Evolutionary conservation across 2,329 filamentous ascomycete genomes (phyloP), one percentile per base, ranked within the genome.

Genomic region (Diaporthe sp.): DNA sequence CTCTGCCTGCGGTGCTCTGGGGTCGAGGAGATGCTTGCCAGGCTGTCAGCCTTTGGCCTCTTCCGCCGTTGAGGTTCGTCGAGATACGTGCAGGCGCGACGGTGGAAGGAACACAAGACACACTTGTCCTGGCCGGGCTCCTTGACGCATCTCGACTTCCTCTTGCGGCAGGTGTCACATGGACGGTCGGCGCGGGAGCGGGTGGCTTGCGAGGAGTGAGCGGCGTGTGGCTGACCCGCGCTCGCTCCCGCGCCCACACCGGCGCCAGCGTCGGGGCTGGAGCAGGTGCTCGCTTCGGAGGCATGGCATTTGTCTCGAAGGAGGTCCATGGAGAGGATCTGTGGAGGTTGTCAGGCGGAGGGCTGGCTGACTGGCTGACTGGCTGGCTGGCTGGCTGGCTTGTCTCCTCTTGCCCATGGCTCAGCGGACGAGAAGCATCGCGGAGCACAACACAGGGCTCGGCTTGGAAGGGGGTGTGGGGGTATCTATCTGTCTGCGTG

Each of bases 121-220:
- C 92, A 93, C 78, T 89, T 87, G 58, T 87, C 85, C 78, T 88
- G 87, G 74, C 87, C 88, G 71, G 92, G 89, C 80, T 92, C 88
- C 79, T 91, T 89, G 67, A 92, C 91, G 81, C 92, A 93, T 79
- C 91, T 89, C 78, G 89, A 90, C 84, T 93, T 93, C 78, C 92
- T 88, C 80, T 90, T 87, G 76, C 92, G 88, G 81, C 92, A 93
- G 73, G 90, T 91, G 85, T 93, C 92, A 82, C 89, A 91, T n/a
- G 89, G 89, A 10, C 89, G 86, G 69, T 81, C 79, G 46, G 75
- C 65, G 67, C 76, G 78, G 28, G 75, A 37, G 62, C 62, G 62
- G 62, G 57, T 70, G 72, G 72, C 62, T 77, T 78, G 42, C 73
- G 73, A 49, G 19, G n/a, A 62, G 31, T 28, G 71, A 72, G 25